Evolutionary conservation across 768 basidiomycete species (phyloP).

Genomic region (Gloeopeniophorella convolvens): DNA sequence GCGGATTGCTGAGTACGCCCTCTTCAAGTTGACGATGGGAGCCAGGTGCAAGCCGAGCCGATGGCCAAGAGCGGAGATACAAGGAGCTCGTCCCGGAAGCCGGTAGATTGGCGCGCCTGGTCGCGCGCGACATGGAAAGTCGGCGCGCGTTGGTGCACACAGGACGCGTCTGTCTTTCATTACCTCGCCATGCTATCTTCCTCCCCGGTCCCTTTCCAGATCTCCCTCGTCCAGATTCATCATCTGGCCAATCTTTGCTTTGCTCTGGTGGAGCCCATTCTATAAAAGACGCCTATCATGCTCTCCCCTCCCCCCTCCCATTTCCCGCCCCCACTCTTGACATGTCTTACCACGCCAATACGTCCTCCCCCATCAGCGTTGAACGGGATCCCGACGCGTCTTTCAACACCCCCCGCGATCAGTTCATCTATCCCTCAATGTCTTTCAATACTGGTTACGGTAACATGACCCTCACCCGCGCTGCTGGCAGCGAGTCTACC

Average conservation of each 20-base stretch:
- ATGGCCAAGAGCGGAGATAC: background rate
- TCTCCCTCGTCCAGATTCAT: no score
- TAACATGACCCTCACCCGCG: background rate
- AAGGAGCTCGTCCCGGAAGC: background rate
- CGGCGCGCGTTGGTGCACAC: no score
- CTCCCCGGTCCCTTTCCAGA: background rate
- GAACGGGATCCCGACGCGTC: background rate
- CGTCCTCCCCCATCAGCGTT: background rate
- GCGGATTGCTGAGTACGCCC: no score
- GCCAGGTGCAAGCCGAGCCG: no score
- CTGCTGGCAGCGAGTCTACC: conserved; percentile 10
- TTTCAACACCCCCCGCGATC: background rate
- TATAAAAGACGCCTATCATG: background rate
- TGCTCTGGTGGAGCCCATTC: background rate
- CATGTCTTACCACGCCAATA: background rate
- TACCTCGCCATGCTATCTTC: background rate
- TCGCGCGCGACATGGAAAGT: no score
- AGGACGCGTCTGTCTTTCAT: conserved; percentile 2
- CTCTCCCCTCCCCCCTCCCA: background rate
- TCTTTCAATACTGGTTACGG: background rate
- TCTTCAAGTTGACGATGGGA: background rate
- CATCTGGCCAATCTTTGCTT: background rate
- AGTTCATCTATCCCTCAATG: background rate
- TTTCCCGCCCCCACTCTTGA: background rate
- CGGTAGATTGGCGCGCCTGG: conserved; percentile 4